phyloP scores from a whole-genome alignment of 257 asterid species.

The Solanum chiquidenum region DNA sequence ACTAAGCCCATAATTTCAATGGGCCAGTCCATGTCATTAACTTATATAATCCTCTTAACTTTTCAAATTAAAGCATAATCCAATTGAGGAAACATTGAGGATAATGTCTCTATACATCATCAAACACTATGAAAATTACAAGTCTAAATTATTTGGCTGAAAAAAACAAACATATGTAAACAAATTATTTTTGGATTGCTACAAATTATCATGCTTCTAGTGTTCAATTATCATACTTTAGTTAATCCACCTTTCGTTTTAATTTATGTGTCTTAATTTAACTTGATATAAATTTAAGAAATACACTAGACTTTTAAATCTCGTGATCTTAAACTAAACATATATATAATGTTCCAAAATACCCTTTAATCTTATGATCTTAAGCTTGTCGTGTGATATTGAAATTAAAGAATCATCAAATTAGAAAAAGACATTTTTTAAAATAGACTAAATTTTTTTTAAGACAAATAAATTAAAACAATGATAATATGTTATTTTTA shows the following conservation, averaged over 20 bases:
- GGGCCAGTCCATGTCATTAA: constrained; percentile 3
- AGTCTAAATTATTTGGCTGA: background rate
- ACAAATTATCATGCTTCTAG: background rate
- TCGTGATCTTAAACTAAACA: background rate
- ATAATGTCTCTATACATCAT: background rate
- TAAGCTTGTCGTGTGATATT: too few relatives aligned
- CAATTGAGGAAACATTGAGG: background rate
- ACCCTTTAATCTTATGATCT: too few relatives aligned
- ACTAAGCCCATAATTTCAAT: background rate
- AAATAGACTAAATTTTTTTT: too few relatives aligned
- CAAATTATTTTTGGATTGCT: background rate
- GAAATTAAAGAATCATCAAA: background rate
- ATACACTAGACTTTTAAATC: too few relatives aligned
- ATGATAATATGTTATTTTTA: too few relatives aligned
- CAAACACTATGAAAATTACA: background rate
- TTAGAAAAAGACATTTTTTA: background rate
- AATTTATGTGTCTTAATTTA: background rate
- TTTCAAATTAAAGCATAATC: background rate
- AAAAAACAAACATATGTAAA: background rate
- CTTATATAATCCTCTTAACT: background rate
- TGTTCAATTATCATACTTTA: background rate
- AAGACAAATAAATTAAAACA: too few relatives aligned
- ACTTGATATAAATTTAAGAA: too few relatives aligned
- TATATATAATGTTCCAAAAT: too few relatives aligned
- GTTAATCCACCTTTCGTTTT: background rate